Conservation (phyloP, 345 rosid species). For the Pseudoturritis turrita region DNA sequence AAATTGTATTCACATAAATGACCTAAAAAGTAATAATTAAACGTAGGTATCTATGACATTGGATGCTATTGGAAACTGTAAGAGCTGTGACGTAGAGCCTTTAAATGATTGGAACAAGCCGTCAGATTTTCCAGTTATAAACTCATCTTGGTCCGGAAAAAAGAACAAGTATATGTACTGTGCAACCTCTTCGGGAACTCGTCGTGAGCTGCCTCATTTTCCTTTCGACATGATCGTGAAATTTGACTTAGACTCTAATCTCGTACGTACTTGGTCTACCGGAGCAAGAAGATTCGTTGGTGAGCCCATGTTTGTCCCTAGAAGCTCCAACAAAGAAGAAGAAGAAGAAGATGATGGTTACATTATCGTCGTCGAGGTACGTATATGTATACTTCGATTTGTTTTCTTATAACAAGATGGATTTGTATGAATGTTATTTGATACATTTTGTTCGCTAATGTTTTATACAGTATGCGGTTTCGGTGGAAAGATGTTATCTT, state of each 20-base stretch:
- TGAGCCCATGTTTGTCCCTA: slow-evolving; percentile 78
- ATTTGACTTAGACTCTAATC: slow-evolving; percentile 36
- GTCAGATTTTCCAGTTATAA: slow-evolving; percentile 68
- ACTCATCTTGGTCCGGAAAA: slow-evolving; percentile 59
- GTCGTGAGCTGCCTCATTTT: slow-evolving; percentile 63
- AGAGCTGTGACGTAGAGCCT: slow-evolving; percentile 45
- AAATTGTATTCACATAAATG: not conserved
- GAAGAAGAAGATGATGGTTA: slow-evolving; percentile 78
- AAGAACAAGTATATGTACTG: slow-evolving; percentile 47
- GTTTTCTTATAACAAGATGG: not conserved
- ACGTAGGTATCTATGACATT: slow-evolving; percentile 51
- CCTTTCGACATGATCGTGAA: slow-evolving; percentile 83
- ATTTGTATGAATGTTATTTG: not conserved
- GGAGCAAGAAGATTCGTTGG: slow-evolving; percentile 69
- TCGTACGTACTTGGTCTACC: slow-evolving; percentile 51
- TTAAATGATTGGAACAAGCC: slow-evolving; percentile 56
- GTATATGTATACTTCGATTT: not conserved
- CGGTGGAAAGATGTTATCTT: slow-evolving; percentile 70
- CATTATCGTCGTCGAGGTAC: slow-evolving; percentile 80
- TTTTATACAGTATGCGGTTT: slow-evolving; percentile 70
- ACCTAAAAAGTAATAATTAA: not conserved
- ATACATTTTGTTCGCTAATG: not conserved
- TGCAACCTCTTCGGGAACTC: slow-evolving; percentile 65
- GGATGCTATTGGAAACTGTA: slow-evolving; percentile 43
- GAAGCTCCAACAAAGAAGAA: slow-evolving; percentile 19